Evolutionary conservation across 805 yeast genomes (phyloP).

Genomic region (Priceomyces castillae): DNA sequence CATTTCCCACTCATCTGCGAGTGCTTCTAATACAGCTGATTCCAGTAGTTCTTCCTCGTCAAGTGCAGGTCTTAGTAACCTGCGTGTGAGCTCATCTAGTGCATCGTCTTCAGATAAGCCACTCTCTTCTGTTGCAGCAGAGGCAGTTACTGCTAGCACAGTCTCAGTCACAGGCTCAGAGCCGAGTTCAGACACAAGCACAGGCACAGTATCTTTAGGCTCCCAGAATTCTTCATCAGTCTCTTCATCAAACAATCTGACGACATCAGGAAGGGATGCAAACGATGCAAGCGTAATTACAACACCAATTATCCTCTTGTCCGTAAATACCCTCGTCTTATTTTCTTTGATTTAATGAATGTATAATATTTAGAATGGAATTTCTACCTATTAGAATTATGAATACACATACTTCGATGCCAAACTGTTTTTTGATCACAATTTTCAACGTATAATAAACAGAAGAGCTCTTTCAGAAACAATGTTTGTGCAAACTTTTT

Average conservation of each 20-base stretch:
- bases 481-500: no score
- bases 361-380: neutral
- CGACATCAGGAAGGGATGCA: neutral
- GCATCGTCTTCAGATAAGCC: constrained; percentile 6
- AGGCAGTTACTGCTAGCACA: no score
- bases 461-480: no score
- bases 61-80: no score
- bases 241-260: neutral
- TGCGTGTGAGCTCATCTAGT: no score
- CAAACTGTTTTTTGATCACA: no score
- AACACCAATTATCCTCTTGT: neutral
- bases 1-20: constrained; percentile 4
- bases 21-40: constrained; percentile 2
- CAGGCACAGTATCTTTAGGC: neutral
- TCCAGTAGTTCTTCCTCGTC: constrained; percentile 8
- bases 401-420: no score
- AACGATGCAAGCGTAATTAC: neutral
- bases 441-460: no score
- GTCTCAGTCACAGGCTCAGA: neutral
- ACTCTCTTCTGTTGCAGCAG: no score
- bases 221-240: neutral
- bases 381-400: no score
- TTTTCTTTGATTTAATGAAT: neutral
- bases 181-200: neutral
- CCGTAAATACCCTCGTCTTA: neutral